Conservation (phyloP, 768 basidiomycete genomes). For the Pleurotus ostreatus region DNA sequence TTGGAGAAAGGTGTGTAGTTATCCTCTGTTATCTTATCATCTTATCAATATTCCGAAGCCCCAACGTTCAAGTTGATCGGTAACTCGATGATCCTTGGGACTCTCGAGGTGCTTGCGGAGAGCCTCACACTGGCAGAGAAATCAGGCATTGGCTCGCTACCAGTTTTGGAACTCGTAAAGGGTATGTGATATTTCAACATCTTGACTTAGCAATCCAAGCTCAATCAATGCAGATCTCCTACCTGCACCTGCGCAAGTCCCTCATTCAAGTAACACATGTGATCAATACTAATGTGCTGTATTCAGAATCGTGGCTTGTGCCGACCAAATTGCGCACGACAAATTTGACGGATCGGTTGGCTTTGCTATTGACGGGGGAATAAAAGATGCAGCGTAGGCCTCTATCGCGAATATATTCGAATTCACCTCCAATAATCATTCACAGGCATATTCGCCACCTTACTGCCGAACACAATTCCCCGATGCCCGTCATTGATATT, state of each 20-base stretch:
- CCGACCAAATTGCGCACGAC: conserved; percentile 67
- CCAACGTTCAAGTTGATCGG: conserved; percentile 75
- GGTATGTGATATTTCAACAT: conserved; percentile 30
- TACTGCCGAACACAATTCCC: conserved; percentile 58
- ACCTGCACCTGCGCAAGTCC: conserved; percentile 54
- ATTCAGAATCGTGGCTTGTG: conserved; percentile 51
- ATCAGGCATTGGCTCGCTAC: conserved; percentile 67
- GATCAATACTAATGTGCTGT: neutral
- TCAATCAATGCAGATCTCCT: conserved; percentile 46
- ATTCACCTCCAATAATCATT: conserved; percentile 2
- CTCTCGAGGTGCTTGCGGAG: conserved; percentile 77
- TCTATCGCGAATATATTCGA: no score
- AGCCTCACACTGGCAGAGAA: conserved; percentile 83
- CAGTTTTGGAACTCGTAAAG: conserved; percentile 54
- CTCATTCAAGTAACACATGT: neutral
- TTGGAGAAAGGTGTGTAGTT: conserved; percentile 63
- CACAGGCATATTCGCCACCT: conserved; percentile 66
- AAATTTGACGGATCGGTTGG: conserved; percentile 71
- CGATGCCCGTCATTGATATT: conserved; percentile 68
- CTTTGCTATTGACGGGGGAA: conserved; percentile 81
- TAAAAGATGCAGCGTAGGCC: conserved; percentile 74
- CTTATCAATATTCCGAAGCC: conserved; percentile 29
- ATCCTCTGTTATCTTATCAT: neutral
- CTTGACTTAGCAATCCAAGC: conserved; percentile 5
- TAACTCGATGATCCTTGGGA: conserved; percentile 74